Evolutionary conservation across 1,284 basidiomycete species (phyloP).

Genomic region (Ceratobasidium sp.): DNA sequence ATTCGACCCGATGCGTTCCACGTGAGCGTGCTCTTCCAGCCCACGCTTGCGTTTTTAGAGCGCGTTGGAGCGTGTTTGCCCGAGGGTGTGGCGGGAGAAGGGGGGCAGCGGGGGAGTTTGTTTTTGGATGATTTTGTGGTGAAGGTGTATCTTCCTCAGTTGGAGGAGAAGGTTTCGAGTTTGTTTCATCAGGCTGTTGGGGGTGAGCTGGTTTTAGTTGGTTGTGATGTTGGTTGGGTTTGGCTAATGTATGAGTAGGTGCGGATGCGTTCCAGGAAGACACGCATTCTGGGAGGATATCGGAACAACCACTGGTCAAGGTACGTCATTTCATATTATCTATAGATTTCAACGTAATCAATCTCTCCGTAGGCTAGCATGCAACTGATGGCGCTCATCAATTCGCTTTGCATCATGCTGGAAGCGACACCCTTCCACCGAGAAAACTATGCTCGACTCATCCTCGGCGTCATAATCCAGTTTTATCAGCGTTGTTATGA

Average conservation of each 20-base stretch:
- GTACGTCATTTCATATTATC: constrained; percentile 61
- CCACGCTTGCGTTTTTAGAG: constrained; percentile 89
- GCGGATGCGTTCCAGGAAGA: constrained; percentile 89
- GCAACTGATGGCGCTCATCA: constrained; percentile 90
- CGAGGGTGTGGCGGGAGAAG: constrained; percentile 59
- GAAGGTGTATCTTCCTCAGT: constrained; percentile 92
- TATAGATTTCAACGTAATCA: background rate
- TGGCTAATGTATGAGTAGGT: constrained; percentile 62
- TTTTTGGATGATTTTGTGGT: constrained; percentile 96
- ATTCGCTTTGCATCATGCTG: constrained; percentile 94
- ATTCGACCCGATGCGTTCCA: constrained; percentile 96
- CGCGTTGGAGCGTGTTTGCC: constrained; percentile 60
- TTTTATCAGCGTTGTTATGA: constrained; percentile 96
- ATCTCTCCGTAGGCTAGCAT: constrained; percentile 73
- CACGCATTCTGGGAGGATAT: constrained; percentile 61
- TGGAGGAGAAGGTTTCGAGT: constrained; percentile 93
- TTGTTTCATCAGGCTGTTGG: constrained; percentile 90
- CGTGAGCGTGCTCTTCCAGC: constrained; percentile 93
- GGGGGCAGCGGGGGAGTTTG: constrained; percentile 63
- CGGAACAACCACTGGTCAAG: constrained; percentile 82
- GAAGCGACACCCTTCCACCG: constrained; percentile 95
- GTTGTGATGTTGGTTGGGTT: background rate
- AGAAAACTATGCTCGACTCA: constrained; percentile 94
- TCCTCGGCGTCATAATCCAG: constrained; percentile 95
- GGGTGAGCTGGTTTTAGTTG: constrained; percentile 62